phyloP scores from a whole-genome alignment of 768 basidiomycete genomes.

The Coprinellus aureogranulatus region DNA sequence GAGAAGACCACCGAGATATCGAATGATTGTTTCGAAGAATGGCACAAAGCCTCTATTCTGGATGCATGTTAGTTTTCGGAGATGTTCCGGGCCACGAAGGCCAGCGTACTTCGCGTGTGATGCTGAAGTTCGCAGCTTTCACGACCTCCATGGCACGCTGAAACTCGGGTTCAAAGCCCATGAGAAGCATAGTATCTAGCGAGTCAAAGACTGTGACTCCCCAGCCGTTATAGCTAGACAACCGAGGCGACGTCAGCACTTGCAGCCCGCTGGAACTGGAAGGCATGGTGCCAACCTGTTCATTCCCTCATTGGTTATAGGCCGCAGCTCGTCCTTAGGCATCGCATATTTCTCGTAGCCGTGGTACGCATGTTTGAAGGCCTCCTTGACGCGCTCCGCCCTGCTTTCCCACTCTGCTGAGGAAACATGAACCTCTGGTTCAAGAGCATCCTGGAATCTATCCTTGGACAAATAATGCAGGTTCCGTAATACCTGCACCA shows the following conservation, averaged over 20 bases:
- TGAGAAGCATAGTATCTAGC: slow-evolving; percentile 81
- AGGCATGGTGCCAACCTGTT: slow-evolving; percentile 46
- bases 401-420: slow-evolving; percentile 47
- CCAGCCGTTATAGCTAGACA: slow-evolving; percentile 74
- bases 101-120: slow-evolving; percentile 39
- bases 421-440: slow-evolving; percentile 16
- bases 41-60: slow-evolving; percentile 34
- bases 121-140: slow-evolving; percentile 46
- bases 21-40: slow-evolving; percentile 85
- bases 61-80: too few species aligned
- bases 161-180: slow-evolving; percentile 75
- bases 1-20: slow-evolving; percentile 85
- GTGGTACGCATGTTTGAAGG: slow-evolving; percentile 66
- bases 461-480: slow-evolving; percentile 12
- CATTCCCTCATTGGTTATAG: slow-evolving; percentile 43
- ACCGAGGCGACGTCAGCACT: not conserved
- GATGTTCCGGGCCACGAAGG: not conserved
- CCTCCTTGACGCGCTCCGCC: slow-evolving; percentile 55
- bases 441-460: slow-evolving; percentile 5
- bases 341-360: slow-evolving; percentile 62
- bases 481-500: not conserved
- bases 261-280: not conserved
- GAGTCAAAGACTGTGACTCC: slow-evolving; percentile 76
- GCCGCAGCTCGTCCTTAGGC: slow-evolving; percentile 62
- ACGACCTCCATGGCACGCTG: slow-evolving; percentile 56